Base-by-base conservation (phyloP, 306 rosid species). In the Cucurbita moschata region DNA sequence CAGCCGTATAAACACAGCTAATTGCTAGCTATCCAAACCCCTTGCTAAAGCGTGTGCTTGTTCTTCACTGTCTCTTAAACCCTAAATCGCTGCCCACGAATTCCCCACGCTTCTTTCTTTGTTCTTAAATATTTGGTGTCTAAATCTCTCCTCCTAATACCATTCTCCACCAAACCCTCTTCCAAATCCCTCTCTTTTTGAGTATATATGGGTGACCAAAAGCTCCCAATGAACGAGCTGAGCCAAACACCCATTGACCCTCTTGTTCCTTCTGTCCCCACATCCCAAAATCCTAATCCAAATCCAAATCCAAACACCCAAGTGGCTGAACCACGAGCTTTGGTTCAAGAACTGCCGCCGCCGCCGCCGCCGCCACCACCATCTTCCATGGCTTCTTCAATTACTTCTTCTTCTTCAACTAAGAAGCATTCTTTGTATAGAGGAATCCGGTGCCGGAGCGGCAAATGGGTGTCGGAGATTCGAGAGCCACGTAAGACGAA, bases 391-490 rank as follows among this genome's bases (percentile, higher is more conserved):
- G 74, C 72, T 67, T 67, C 88, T 15, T 73, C 86, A 4, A 21
- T 38, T 19, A 8, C 60, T 9, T 10, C 55, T 5, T 30, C 87
- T 5, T 72, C 87, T 0, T 8, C 38, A 21, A 71, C 84, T 5
- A 83, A 78, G 75, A 86, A 76, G 72, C 90, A 88, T 60, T 80
- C 88, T 0, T 5, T 64, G 57, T 86, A 81, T 76, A 84, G 71
- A 0, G 93, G 93, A 8, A 86, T 88, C 79, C 83, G 93, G 4
- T 66, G 82, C 81, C 76, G 93, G 0, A 78, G 90, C 4, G 89
- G 83, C 2, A 88, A 88, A 66, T 88, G 91, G 95, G 95, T 88
- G 2, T 85, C 89, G 1, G 95, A 88, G 71, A 86, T 86, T 80
- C 81, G 95, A 7, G 91, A 88, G 82, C 95, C 91, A 0, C 84